phyloP scores from a whole-genome alignment of 345 rosid species.

The Eucalyptus sp. region DNA sequence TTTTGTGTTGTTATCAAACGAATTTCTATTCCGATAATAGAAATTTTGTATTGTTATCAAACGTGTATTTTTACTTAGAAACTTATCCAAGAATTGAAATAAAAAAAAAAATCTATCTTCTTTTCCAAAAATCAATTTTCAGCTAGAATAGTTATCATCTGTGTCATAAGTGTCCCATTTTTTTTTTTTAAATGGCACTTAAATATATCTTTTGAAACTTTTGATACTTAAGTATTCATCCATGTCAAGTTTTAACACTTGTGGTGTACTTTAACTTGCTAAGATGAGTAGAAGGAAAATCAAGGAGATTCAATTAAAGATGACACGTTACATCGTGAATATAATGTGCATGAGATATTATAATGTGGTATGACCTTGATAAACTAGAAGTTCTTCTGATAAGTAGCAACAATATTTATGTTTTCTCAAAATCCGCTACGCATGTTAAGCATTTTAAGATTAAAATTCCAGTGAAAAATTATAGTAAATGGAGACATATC shows the following conservation, averaged over 20 bases:
- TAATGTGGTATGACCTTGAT: neutral
- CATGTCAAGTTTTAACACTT: no score
- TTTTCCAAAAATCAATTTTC: no score
- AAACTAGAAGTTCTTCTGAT: no score
- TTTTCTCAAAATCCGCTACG: neutral
- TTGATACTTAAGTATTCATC: no score
- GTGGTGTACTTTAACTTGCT: no score
- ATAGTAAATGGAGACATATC: neutral
- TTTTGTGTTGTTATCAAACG: no score
- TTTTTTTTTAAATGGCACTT: no score
- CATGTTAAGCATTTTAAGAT: neutral
- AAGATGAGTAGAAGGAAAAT: neutral
- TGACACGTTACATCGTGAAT: neutral
- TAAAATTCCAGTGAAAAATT: neutral
- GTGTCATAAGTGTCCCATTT: neutral
- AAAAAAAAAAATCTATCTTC: no score
- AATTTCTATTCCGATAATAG: rapidly evolving
- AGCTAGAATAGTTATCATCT: no score
- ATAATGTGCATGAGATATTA: neutral
- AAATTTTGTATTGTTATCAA: neutral
- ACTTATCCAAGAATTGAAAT: neutral
- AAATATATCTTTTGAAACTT: no score
- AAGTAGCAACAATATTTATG: no score
- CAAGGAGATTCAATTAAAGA: neutral
- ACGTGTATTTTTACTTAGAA: neutral